Conservation (phyloP, 768 basidiomycete species). For the Mycena vulgaris region DNA sequence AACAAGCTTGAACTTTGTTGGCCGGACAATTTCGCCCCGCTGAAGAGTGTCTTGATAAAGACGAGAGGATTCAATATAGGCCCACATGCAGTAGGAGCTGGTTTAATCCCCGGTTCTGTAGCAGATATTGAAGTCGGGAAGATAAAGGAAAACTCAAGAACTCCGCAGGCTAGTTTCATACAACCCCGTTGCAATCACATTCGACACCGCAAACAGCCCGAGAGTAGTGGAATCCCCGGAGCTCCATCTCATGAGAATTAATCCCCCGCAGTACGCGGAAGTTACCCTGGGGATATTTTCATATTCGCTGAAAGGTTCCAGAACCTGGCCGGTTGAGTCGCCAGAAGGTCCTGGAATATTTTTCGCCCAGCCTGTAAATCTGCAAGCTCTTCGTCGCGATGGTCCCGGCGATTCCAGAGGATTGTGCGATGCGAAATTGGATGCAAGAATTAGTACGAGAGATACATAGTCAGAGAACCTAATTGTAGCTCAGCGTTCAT, state of each 20-base stretch:
- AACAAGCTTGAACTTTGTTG: slow-evolving; percentile 3
- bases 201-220: neutral
- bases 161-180: neutral
- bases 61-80: neutral
- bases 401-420: slow-evolving; percentile 50
- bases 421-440: slow-evolving; percentile 51
- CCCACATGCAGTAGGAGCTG: neutral
- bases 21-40: neutral
- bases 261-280: slow-evolving; percentile 11
- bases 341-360: neutral
- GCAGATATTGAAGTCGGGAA: neutral
- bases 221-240: neutral
- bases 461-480: no score
- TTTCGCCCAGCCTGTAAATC: neutral
- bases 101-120: neutral
- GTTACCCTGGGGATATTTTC: neutral
- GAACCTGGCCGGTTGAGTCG: neutral
- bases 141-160: neutral
- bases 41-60: neutral
- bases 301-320: slow-evolving; percentile 2
- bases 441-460: no score
- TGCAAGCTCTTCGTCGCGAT: slow-evolving; percentile 47
- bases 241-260: slow-evolving; percentile 20
- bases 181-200: neutral
- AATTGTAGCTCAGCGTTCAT: no score